Conservation (phyloP, 176 grass and related monocot genomes). For the Olyra latifolia region DNA sequence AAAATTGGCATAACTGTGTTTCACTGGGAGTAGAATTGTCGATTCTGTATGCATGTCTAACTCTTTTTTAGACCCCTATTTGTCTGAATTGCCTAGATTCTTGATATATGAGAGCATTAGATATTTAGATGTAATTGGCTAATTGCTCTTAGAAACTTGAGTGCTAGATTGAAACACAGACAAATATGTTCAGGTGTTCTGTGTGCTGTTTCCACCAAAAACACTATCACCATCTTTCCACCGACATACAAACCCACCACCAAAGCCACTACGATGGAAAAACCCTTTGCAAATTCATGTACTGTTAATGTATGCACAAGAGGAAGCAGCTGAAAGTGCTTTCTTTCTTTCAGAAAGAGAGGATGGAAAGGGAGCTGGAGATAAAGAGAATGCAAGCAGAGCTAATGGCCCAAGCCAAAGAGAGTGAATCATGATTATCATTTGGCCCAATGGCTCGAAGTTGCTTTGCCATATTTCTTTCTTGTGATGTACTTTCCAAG, state of each 20-base stretch:
- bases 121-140: not conserved
- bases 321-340: slow-evolving; percentile 9
- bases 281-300: not conserved
- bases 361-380: slow-evolving; percentile 60
- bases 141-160: not conserved
- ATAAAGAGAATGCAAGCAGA: slow-evolving; percentile 61
- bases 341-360: slow-evolving; percentile 61
- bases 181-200: not conserved
- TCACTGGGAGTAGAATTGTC: not conserved
- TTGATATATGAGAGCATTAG: not conserved
- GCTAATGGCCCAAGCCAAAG: slow-evolving; percentile 51
- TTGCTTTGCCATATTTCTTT: slow-evolving; percentile 12
- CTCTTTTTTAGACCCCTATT: not conserved
- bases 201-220: not conserved
- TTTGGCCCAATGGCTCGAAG: slow-evolving; percentile 1
- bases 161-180: not conserved
- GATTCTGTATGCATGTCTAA: not conserved
- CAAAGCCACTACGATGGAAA: not conserved
- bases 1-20: not conserved
- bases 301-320: not conserved
- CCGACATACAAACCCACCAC: not conserved
- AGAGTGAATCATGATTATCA: slow-evolving; percentile 48
- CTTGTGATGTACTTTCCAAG: slow-evolving; percentile 22
- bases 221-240: not conserved
- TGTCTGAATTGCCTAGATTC: not conserved